Conservation (phyloP, 2,329 filamentous ascomycete genomes). For the Trichophaea hybrida region DNA sequence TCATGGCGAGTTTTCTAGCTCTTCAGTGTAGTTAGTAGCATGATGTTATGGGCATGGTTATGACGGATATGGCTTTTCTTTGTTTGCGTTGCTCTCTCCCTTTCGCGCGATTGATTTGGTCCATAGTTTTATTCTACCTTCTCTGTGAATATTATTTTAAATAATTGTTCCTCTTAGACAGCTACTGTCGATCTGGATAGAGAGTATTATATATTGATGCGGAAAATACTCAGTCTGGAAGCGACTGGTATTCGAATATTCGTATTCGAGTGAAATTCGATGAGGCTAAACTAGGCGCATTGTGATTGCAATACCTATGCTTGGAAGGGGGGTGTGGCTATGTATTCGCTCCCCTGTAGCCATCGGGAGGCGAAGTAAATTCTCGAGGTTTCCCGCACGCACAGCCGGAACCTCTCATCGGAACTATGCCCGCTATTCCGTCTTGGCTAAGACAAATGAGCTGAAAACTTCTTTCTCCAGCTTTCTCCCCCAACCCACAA, state of each 20-base stretch:
- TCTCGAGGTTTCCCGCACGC: too few relatives aligned
- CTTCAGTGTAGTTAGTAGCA: not conserved
- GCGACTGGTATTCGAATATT: too few relatives aligned
- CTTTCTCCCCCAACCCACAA: not conserved
- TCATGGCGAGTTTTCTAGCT: not conserved
- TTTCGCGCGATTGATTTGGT: not conserved
- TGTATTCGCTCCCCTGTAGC: too few relatives aligned
- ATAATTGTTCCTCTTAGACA: not conserved
- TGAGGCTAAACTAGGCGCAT: too few relatives aligned
- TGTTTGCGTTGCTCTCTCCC: not conserved
- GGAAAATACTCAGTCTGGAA: too few relatives aligned
- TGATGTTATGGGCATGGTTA: not conserved
- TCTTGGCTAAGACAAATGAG: not conserved
- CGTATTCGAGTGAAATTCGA: too few relatives aligned
- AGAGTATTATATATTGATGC: too few relatives aligned
- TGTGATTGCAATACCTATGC: too few relatives aligned
- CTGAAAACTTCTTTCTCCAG: conserved; percentile 3
- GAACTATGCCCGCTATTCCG: not conserved
- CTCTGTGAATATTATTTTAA: not conserved
- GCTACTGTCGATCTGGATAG: not conserved
- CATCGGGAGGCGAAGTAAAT: too few relatives aligned
- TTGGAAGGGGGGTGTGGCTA: too few relatives aligned
- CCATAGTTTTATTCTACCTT: not conserved
- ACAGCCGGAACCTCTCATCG: too few relatives aligned
- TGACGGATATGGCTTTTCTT: not conserved